These are phyloP conservation scores for Roridomyces roridus DNA, from an alignment of 768 basidiomycete species.

Conservation along the genomic window DNA sequence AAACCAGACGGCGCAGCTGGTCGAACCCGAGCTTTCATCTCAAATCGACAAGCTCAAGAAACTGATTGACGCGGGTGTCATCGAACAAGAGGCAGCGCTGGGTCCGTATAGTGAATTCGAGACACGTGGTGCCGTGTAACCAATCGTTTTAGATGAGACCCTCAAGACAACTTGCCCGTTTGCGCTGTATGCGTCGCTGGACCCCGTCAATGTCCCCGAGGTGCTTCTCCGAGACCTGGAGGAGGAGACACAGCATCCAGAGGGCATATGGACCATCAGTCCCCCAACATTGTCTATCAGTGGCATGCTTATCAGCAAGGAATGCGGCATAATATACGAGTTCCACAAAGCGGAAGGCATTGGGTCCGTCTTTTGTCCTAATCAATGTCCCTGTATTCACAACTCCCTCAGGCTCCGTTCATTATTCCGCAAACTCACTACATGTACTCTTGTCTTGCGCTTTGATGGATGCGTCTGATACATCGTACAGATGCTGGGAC, in stretches of 20 bases:
- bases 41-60: conserved; percentile 64
- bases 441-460: conserved; percentile 46
- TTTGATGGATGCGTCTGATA: conserved; percentile 10
- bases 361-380: conserved; percentile 48
- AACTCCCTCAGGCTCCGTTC: conserved; percentile 62
- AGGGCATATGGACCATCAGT: conserved; percentile 66
- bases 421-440: conserved; percentile 79
- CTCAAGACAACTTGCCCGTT: conserved; percentile 68
- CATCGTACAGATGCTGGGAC: conserved; percentile 69
- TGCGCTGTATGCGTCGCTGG: conserved; percentile 67
- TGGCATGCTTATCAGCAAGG: conserved; percentile 75
- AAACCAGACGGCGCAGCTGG: conserved; percentile 64
- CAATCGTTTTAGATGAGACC: conserved; percentile 45
- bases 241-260: conserved; percentile 75
- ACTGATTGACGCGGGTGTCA: conserved; percentile 68
- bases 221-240: conserved; percentile 72
- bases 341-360: conserved; percentile 71
- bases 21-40: conserved; percentile 64
- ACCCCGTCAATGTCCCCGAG: conserved; percentile 57
- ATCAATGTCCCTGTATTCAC: too few species aligned
- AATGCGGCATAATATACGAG: conserved; percentile 80
- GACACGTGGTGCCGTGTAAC: background rate
- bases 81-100: conserved; percentile 57
- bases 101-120: conserved; percentile 26
- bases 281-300: conserved; percentile 64